Evolutionary conservation across 805 yeast species (phyloP).

Genomic region (Yamadazyma kitorensis): DNA sequence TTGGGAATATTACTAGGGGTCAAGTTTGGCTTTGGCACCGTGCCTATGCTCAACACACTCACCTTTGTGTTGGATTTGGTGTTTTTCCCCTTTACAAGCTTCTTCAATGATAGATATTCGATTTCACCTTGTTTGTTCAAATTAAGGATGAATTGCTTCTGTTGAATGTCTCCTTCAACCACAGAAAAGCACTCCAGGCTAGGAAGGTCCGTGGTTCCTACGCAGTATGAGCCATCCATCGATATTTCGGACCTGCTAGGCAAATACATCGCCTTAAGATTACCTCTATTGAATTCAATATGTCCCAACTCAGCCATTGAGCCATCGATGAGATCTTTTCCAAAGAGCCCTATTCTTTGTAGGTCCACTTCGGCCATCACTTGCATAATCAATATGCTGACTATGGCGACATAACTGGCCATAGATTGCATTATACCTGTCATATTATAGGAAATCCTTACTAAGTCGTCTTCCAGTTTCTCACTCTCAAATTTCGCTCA

Average conservation of each 20-base stretch:
- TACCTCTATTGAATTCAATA: slow-evolving; percentile 12
- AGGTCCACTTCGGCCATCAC: neutral
- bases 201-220: slow-evolving; percentile 29
- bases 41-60: neutral
- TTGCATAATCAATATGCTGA: neutral
- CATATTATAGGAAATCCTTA: no score
- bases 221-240: slow-evolving; percentile 8
- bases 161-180: slow-evolving; percentile 6
- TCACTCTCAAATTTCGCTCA: no score
- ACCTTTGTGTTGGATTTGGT: no score
- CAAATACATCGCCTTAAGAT: slow-evolving; percentile 9
- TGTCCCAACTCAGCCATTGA: slow-evolving; percentile 13
- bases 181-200: slow-evolving; percentile 30
- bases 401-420: no score
- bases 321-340: slow-evolving; percentile 1
- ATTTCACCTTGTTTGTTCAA: slow-evolving; percentile 1
- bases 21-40: slow-evolving; percentile 29
- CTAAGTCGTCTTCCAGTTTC: no score
- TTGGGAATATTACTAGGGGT: slow-evolving; percentile 17
- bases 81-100: neutral
- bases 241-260: slow-evolving; percentile 3
- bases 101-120: slow-evolving; percentile 6
- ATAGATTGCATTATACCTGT: no score
- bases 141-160: slow-evolving; percentile 12
- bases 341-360: slow-evolving; percentile 2